These are phyloP conservation scores for Tuber brumale DNA, from an alignment of 495 filamentous ascomycete genomes.

Conservation along the genomic window DNA sequence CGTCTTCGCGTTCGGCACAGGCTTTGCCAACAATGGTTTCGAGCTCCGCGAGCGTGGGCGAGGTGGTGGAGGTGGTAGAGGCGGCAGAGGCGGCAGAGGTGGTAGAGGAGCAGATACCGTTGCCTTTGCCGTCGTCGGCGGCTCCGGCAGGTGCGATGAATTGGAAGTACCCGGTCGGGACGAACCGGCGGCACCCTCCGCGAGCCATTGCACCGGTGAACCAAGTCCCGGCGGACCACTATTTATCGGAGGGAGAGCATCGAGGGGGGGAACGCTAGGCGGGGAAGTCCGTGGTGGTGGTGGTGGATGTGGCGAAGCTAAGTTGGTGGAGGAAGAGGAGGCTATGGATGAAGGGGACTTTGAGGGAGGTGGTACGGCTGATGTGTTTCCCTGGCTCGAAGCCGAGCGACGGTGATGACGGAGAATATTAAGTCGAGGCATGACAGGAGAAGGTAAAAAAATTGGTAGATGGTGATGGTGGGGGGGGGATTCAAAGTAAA, in stretches of 20 bases:
- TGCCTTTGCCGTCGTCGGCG: not conserved
- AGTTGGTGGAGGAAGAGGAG: slow-evolving; percentile 10
- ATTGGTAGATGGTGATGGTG: not conserved
- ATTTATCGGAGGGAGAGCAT: slow-evolving; percentile 27
- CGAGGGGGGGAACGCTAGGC: slow-evolving; percentile 3
- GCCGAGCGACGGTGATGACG: slow-evolving; percentile 32
- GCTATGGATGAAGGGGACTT: slow-evolving; percentile 5
- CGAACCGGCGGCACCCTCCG: not conserved
- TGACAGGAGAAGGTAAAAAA: slow-evolving; percentile 6
- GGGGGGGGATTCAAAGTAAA: not conserved
- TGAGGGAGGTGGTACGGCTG: not conserved
- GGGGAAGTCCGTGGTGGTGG: slow-evolving; percentile 24
- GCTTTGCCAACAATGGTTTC: not conserved
- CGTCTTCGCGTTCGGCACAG: not conserved
- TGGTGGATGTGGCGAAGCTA: slow-evolving; percentile 13
- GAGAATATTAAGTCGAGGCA: slow-evolving; percentile 38
- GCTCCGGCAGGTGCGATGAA: not conserved
- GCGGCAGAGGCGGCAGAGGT: slow-evolving; percentile 5
- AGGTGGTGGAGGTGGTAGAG: slow-evolving; percentile 1
- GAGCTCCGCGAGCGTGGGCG: not conserved
- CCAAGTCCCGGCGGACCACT: slow-evolving; percentile 31
- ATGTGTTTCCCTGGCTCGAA: slow-evolving; percentile 16
- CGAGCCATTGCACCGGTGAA: slow-evolving; percentile 34
- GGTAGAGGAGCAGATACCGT: not conserved
- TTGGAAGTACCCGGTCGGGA: not conserved